Evolutionary conservation across 768 basidiomycete species (phyloP).

Genomic region (Sarcodon aspratus): DNA sequence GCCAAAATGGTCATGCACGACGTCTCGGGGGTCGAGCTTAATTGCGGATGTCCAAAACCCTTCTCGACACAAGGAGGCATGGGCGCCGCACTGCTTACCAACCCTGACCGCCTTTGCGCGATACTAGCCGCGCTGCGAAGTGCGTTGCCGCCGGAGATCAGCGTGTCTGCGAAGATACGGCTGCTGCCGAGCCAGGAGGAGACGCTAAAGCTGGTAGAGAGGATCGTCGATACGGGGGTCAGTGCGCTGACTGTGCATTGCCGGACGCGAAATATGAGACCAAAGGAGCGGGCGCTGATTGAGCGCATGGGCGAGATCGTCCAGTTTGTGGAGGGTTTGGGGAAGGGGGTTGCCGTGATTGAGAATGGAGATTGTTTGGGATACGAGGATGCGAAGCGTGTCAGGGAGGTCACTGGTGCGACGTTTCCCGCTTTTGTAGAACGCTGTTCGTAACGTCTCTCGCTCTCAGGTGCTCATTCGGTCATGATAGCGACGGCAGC

Average conservation of each 20-base stretch:
- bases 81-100: constrained; percentile 91
- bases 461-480: constrained; percentile 58
- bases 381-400: constrained; percentile 66
- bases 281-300: constrained; percentile 66
- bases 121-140: constrained; percentile 74
- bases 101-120: constrained; percentile 81
- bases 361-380: constrained; percentile 90
- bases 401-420: constrained; percentile 67
- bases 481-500: constrained; percentile 97
- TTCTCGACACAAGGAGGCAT: constrained; percentile 92
- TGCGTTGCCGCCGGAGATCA: constrained; percentile 64
- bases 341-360: constrained; percentile 74
- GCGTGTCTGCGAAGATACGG: constrained; percentile 92
- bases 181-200: constrained; percentile 78
- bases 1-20: constrained; percentile 80
- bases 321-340: constrained; percentile 65
- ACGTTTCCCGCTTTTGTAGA: not conserved
- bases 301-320: constrained; percentile 78
- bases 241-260: constrained; percentile 91
- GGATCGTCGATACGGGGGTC: constrained; percentile 81
- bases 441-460: not conserved
- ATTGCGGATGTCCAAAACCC: constrained; percentile 95
- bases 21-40: constrained; percentile 90
- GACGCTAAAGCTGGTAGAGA: constrained; percentile 81
- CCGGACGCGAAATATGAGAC: constrained; percentile 86